These are phyloP conservation scores for Zychaea mexicana DNA, from an alignment of 371 early-diverging fungal species.

Conservation along the genomic window DNA sequence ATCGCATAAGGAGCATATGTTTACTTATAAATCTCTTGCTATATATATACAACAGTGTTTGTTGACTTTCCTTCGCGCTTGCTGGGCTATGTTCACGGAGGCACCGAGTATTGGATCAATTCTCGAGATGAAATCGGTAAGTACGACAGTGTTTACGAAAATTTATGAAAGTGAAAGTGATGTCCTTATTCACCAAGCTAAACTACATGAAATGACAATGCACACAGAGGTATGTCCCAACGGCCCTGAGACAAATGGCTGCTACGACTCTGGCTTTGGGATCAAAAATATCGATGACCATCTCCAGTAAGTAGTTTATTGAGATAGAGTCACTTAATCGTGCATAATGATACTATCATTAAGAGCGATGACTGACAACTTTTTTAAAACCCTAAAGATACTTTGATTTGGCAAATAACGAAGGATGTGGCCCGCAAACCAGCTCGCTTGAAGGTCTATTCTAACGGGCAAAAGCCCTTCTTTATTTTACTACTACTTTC, in stretches of 20 bases:
- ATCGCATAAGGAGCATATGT: too few relatives aligned
- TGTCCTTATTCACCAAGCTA: not conserved
- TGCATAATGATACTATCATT: not conserved
- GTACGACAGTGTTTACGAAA: not conserved
- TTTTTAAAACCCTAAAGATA: not conserved
- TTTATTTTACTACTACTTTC: too few relatives aligned
- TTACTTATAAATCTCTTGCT: too few relatives aligned
- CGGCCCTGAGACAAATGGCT: conserved; percentile 11
- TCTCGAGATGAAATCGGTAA: not conserved
- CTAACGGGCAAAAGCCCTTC: too few relatives aligned
- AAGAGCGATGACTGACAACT: not conserved
- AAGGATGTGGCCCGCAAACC: not conserved
- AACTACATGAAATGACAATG: not conserved
- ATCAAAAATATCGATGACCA: conserved; percentile 17
- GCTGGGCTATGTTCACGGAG: not conserved
- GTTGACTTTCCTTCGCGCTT: not conserved
- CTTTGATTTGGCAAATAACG: not conserved
- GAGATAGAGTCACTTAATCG: too few relatives aligned
- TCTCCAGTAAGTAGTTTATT: conserved; percentile 10
- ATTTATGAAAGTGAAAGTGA: not conserved
- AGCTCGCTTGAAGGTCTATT: not conserved
- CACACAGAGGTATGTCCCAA: conserved; percentile 18
- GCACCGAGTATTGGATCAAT: conserved; percentile 1
- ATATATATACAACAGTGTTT: not conserved
- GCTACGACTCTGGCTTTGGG: conserved; percentile 18